Evolutionary conservation across 2,329 filamentous ascomycete species (phyloP), one percentile per base, ranked within the genome.

Genomic region (Pseudocercospora musae): DNA sequence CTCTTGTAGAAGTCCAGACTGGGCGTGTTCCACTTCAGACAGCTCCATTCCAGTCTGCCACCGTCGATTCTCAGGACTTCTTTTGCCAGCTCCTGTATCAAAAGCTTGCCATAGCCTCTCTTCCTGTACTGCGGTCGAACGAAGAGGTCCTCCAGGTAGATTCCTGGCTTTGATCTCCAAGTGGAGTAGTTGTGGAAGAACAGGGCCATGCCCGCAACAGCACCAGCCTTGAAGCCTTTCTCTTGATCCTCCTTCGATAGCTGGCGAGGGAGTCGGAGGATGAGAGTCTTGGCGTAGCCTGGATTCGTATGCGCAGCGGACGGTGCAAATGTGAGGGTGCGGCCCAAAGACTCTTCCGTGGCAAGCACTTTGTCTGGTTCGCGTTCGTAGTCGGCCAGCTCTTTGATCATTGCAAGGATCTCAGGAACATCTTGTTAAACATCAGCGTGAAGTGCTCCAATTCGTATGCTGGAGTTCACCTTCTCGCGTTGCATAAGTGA

Each of bases 141-240:
- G 72, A 89, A 96, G n/a, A 98, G 80, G 73, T 98, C 94, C 76
- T 98, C 94, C 40, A 98, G 87, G 76, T 96, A 96, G 72, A 99
- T 90, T 2, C 94, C 94, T 0, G 93, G 87, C 50, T 85, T 85
- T n/a, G 90, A 86, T 8, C 90, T 86, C 95, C 95, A 98, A 0
- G 94, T 97, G 73, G 88, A 92, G 79, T 96, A 98, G 78, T 94
- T 98, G 82, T 94, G 92, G 77, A 96, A 98, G 79, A 92, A 97
- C 44, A 97, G 78, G 1, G 92, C 92, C 85, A 97, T 91, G 53
- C 89, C 92, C 0, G 86, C 90, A 76, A 85, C 73, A 52, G 31
- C 76, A 68, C 56, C 67, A 40, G 61, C 72, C 65, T 63, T 68
- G 75, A 42, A 78, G 73, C 33, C 58, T 3, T 49, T 44, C 9